Percentiles rank a stretch among this genome's conserved stretches.
Conservation (phyloP, 768 basidiomycete genomes). For the Rhizopogon vinicolor region DNA sequence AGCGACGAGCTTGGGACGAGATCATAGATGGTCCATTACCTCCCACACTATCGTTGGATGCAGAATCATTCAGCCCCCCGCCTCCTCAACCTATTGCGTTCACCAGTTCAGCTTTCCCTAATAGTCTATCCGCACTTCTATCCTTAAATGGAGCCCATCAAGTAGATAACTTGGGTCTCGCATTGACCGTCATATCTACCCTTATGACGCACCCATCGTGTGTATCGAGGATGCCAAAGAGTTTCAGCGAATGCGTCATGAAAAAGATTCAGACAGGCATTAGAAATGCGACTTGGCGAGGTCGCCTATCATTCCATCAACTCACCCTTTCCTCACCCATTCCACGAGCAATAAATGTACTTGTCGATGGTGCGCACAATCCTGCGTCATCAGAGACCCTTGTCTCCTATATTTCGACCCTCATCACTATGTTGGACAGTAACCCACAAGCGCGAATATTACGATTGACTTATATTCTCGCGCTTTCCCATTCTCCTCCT, state of each 20-base stretch:
- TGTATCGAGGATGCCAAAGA: neutral
- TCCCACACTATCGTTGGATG: slow-evolving; percentile 28
- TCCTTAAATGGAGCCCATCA: slow-evolving; percentile 83
- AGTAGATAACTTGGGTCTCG: slow-evolving; percentile 74
- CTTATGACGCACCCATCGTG: slow-evolving; percentile 40
- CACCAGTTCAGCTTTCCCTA: slow-evolving; percentile 37
- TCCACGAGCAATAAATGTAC: slow-evolving; percentile 35
- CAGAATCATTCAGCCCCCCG: slow-evolving; percentile 27
- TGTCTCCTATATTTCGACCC: slow-evolving; percentile 48
- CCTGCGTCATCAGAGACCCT: slow-evolving; percentile 68
- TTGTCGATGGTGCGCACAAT: slow-evolving; percentile 96
- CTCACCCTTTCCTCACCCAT: slow-evolving; percentile 7
- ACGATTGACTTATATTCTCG: slow-evolving; percentile 67
- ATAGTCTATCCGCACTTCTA: slow-evolving; percentile 45
- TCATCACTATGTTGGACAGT: slow-evolving; percentile 21
- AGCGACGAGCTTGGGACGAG: slow-evolving; percentile 24
- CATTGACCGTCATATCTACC: slow-evolving; percentile 56
- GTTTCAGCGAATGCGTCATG: slow-evolving; percentile 30
- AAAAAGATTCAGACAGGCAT: slow-evolving; percentile 56
- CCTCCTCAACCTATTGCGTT: slow-evolving; percentile 39
- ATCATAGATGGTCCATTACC: slow-evolving; percentile 26
- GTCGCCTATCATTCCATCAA: slow-evolving; percentile 71
- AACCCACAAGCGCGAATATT: slow-evolving; percentile 18
- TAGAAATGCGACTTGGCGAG: slow-evolving; percentile 63
- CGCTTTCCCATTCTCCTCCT: slow-evolving; percentile 82